phyloP scores from a whole-genome alignment of 768 basidiomycete species.

The Filobasidium floriforme region DNA sequence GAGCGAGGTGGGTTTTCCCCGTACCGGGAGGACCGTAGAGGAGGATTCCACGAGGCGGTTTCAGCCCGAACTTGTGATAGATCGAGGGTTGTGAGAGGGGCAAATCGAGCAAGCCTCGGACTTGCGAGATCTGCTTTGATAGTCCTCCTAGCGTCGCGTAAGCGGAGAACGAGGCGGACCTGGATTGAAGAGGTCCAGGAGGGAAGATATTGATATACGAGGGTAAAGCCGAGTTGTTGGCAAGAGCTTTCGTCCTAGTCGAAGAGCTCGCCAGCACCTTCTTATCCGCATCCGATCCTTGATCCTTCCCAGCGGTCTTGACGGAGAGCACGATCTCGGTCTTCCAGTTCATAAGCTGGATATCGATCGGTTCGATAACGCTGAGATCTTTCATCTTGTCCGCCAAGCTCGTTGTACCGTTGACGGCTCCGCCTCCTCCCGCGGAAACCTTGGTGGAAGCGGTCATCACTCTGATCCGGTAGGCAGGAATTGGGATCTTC shows the following conservation, averaged over 20 bases:
- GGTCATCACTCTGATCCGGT: slow-evolving; percentile 13
- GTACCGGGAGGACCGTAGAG: slow-evolving; percentile 95
- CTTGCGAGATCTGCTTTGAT: slow-evolving; percentile 73
- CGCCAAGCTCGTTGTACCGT: slow-evolving; percentile 10
- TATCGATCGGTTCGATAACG: slow-evolving; percentile 13
- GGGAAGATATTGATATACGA: slow-evolving; percentile 44
- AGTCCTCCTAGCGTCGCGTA: slow-evolving; percentile 83
- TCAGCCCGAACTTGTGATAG: slow-evolving; percentile 75
- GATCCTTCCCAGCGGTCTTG: not conserved
- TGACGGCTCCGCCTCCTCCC: slow-evolving; percentile 1
- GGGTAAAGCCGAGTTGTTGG: slow-evolving; percentile 24
- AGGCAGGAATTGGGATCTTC: slow-evolving; percentile 11
- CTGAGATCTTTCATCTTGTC: slow-evolving; percentile 22
- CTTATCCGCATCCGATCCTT: not conserved
- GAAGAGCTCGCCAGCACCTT: not conserved
- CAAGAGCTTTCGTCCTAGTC: not conserved
- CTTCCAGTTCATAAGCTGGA: slow-evolving; percentile 33
- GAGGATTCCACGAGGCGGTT: slow-evolving; percentile 89
- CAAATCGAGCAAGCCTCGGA: slow-evolving; percentile 76
- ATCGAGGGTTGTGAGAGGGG: slow-evolving; percentile 75
- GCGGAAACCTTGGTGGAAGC: not conserved
- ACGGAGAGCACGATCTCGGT: slow-evolving; percentile 23
- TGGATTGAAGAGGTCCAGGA: slow-evolving; percentile 25
- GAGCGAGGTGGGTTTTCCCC: slow-evolving; percentile 92
- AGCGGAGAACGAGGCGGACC: slow-evolving; percentile 45